phyloP scores from a whole-genome alignment of 768 basidiomycete species.

The Psilocybe tampanensis region DNA sequence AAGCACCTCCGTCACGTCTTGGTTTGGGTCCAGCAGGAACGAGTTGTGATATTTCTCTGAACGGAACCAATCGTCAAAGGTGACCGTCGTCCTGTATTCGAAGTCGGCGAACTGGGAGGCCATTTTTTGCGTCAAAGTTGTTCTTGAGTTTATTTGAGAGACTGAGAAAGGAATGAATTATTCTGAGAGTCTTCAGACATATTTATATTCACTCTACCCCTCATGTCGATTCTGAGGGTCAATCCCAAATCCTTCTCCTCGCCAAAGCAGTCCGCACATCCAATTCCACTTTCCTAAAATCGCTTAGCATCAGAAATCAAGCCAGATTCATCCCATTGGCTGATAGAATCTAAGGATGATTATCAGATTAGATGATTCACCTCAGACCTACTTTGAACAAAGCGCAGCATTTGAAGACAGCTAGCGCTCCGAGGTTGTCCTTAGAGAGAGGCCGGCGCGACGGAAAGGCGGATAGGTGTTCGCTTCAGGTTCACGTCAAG shows the following conservation, averaged over 20 bases:
- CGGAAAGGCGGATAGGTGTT: too few relatives aligned
- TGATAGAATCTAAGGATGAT: not conserved
- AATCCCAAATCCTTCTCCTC: too few relatives aligned
- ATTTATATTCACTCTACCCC: not conserved
- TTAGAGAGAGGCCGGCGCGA: not conserved
- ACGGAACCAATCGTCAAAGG: slow-evolving; percentile 46
- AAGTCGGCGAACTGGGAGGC: not conserved
- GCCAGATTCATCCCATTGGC: not conserved
- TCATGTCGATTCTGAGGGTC: too few relatives aligned
- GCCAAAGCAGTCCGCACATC: not conserved
- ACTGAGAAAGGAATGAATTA: too few relatives aligned
- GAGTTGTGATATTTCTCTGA: slow-evolving; percentile 56
- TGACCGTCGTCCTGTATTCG: not conserved
- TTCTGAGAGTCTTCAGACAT: not conserved
- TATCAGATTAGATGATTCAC: not conserved
- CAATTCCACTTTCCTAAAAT: not conserved
- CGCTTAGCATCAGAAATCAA: not conserved
- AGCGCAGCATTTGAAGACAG: not conserved
- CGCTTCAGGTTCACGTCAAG: too few relatives aligned
- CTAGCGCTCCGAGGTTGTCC: too few relatives aligned
- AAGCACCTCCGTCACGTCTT: slow-evolving; percentile 26
- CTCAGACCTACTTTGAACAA: not conserved
- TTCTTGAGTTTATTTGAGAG: not conserved
- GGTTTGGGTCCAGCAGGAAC: too few relatives aligned
- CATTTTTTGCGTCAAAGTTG: not conserved